phyloP scores from a whole-genome alignment of 1,284 basidiomycete genomes.

The Irpex sp. region DNA sequence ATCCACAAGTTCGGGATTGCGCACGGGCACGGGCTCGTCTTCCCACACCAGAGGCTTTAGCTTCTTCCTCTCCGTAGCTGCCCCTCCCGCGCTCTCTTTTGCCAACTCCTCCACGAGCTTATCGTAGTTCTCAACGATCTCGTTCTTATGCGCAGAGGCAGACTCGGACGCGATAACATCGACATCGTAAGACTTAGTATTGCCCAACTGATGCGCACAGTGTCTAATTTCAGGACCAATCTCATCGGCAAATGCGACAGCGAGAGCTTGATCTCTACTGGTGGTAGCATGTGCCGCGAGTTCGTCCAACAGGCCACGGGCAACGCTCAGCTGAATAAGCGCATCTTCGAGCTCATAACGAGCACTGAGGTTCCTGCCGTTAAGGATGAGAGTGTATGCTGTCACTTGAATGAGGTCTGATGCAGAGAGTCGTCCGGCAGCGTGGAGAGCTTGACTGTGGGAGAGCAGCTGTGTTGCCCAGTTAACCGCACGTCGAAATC shows the following conservation, averaged over 20 bases:
- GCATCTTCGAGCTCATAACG: conserved; percentile 79
- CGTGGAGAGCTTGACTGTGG: conserved; percentile 65
- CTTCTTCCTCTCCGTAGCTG: conserved; percentile 23
- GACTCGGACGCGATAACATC: conserved; percentile 77
- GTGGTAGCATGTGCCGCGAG: conserved; percentile 67
- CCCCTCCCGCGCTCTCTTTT: conserved; percentile 35
- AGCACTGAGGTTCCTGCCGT: conserved; percentile 72
- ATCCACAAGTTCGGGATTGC: conserved; percentile 90
- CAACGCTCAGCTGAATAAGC: conserved; percentile 74
- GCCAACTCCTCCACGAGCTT: conserved; percentile 52
- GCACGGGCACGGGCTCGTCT: conserved; percentile 78
- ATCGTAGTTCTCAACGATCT: conserved; percentile 66
- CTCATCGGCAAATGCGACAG: conserved; percentile 81
- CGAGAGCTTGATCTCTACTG: conserved; percentile 90
- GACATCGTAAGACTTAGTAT: conserved; percentile 77
- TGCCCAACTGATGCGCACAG: conserved; percentile 85
- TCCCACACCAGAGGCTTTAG: conserved; percentile 68
- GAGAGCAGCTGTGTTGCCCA: conserved; percentile 79
- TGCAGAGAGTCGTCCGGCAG: conserved; percentile 48
- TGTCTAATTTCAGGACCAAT: conserved; percentile 91
- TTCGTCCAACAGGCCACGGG: conserved; percentile 72
- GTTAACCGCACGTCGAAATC: conserved; percentile 83
- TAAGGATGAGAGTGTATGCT: conserved; percentile 68
- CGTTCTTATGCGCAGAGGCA: conserved; percentile 53
- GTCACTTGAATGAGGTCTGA: conserved; percentile 58